Conservation (phyloP, 108 stramenopile species). For the Aurantiochytrium sp. region DNA sequence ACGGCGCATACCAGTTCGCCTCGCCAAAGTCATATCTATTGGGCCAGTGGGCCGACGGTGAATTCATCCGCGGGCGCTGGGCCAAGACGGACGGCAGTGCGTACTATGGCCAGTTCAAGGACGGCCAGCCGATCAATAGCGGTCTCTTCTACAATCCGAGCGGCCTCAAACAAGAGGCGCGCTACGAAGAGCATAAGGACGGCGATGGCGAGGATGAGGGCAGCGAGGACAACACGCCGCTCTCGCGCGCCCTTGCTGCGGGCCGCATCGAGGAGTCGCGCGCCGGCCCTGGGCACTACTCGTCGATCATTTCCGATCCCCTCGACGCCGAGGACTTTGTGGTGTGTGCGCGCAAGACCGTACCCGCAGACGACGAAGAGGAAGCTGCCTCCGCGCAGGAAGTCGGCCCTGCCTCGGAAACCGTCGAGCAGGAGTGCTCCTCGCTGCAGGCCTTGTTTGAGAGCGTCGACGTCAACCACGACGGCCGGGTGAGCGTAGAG, state of each 20-base stretch:
- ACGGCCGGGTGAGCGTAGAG: background rate
- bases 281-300: background rate
- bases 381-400: too few species aligned
- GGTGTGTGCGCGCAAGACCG: background rate
- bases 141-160: constrained; percentile 8
- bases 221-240: background rate
- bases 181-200: background rate
- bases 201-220: background rate
- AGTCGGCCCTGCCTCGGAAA: too few species aligned
- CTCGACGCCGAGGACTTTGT: background rate
- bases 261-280: background rate
- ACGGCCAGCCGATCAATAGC: background rate
- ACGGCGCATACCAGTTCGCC: background rate
- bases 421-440: background rate
- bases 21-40: background rate
- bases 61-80: constrained; percentile 8
- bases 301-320: background rate
- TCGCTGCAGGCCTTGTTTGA: background rate
- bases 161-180: background rate
- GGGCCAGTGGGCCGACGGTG: background rate
- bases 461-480: background rate
- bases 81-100: background rate
- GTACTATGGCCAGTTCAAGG: background rate
- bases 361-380: background rate
- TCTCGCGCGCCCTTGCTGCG: background rate